Base-by-base conservation (phyloP, 805 yeast genomes). In the Kazachstania kunashirensis region DNA sequence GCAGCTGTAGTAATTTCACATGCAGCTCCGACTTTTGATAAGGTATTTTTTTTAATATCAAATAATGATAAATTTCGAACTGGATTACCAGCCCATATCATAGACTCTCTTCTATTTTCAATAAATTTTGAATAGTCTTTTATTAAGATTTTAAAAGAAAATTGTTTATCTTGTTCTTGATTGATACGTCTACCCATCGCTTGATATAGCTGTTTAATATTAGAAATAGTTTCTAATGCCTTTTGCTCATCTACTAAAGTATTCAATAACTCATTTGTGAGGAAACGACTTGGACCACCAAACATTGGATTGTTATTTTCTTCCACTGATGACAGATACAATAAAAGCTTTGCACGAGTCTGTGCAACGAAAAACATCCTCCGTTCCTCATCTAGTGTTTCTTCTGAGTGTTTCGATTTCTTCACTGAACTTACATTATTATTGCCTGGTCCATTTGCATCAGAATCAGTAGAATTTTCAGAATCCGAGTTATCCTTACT, bases 341-440 rank as follows among this genome's bases (percentile, higher is more conserved):
- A 53, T 17, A 77, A 49, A 3, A 57, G 57, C 53, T 81, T 79
- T 0, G 96, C 94, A 44, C 98, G 67, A 0, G 96, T 89, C 31
- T 79, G 65, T 0, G 95, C 95, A 10, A 92, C 98, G 55, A 84
- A 92, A 41, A 86, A 70, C 46, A 89, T 73, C 34, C 97, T 57
- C 37, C 94, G 61, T 50, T 86, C 96, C 58, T 89, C 97, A 44
- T 80, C 71, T 2, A 74, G 28, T 9, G 60, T 28, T 6, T 38
- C 34, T 16, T 43, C 44, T 26, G 28, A 29, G 12, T 29, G 20
- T 11, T 20, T 29, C n/a, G 45, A 29, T 20, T 37, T 33, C 20
- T 40, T 36, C 6, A n/a, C 13, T n/a, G 15, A 12, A 26, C 38
- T 34, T 6, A 32, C 36, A 8, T 30, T 36, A n/a, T 20, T 20